A percentile compares a stretch with the other conserved stretches of the same genome.
phyloP scores from a whole-genome alignment of 352 stramenopile species.

The Phytophthora ohioensis region DNA sequence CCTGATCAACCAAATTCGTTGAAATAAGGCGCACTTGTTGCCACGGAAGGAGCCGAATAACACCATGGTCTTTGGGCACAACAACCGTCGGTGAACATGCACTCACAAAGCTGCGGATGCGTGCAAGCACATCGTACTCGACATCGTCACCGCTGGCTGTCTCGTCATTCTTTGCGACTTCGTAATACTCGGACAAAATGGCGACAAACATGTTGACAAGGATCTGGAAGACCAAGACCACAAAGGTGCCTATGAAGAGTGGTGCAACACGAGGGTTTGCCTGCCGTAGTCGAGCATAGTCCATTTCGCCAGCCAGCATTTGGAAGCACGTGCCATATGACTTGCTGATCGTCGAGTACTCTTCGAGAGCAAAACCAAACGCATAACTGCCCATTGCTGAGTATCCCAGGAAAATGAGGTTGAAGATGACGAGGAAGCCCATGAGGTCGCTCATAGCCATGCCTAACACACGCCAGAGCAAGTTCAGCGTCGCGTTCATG shows the following conservation, averaged over 20 bases:
- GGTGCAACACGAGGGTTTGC: constrained; percentile 83
- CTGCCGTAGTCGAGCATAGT: constrained; percentile 79
- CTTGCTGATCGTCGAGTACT: constrained; percentile 86
- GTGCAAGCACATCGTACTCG: constrained; percentile 89
- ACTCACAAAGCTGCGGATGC: constrained; percentile 79
- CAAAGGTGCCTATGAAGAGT: constrained; percentile 87
- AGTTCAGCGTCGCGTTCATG: constrained; percentile 90
- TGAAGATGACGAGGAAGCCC: constrained; percentile 91
- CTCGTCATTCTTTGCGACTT: constrained; percentile 82
- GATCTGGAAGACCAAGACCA: constrained; percentile 89
- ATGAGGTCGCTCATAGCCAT: constrained; percentile 89
- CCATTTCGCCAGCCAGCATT: constrained; percentile 88
- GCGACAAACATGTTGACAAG: constrained; percentile 92
- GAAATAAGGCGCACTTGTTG: constrained; percentile 88
- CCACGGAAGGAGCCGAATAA: constrained; percentile 75
- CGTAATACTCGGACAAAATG: constrained; percentile 90
- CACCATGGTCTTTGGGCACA: constrained; percentile 73
- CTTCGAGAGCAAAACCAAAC: constrained; percentile 84
- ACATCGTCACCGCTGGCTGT: constrained; percentile 71
- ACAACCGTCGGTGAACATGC: constrained; percentile 84
- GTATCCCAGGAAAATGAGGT: constrained; percentile 89
- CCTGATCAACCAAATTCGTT: constrained; percentile 89
- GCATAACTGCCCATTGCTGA: constrained; percentile 87
- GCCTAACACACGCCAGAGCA: constrained; percentile 86
- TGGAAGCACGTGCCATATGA: constrained; percentile 89